Base-by-base conservation (phyloP, 2,329 filamentous ascomycete species). In the Graphiopsis chlorocephala region DNA sequence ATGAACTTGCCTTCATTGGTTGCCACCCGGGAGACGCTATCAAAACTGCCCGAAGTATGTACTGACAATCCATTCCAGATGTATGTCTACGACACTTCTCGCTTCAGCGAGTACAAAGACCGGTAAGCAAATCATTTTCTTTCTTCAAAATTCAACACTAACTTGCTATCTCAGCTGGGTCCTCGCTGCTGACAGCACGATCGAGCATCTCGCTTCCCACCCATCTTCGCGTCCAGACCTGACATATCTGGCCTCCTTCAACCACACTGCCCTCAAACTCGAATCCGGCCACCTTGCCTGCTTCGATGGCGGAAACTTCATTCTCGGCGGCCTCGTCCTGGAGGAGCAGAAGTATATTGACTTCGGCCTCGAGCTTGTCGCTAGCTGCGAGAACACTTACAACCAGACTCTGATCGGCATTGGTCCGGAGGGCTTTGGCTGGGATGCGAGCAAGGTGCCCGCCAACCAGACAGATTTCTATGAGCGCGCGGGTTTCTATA, bases 301-400 rank as follows among this genome's bases (percentile, higher is more conserved):
- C 77, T 96, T 96, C 73, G 86, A 90, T 64, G 92, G 91, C 35
- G 93, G 93, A 17, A 96, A 89, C 76, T 92, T 96, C 78, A 88
- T 96, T 70, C 85, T 96, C 20, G 92, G 89, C 25, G 92, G 92
- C 4, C 83, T 90, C 26, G 86, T 89, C 0, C 85, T 96, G 42
- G 78, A 83, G 55, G 79, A 85, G 58, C 80, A 86, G 52, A 83
- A 87, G 23, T 93, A 94, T 76, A 82, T 90, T 61, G 79, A 91
- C 56, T 92, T 92, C 69, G 93, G 92, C 14, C 82, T 96, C 14
- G 76, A 83, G 7, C 85, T 96, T 26, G 86, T 91, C 5, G 82
- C 88, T 17, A 87, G 86, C 1, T 96, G 92, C 79, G 88, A 88
- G 75, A 86, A 86, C 33, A 93, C 90, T 0, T 96, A 96, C 78